Conservation (phyloP, 805 yeast genomes). For the Candida arabinofermentans region DNA sequence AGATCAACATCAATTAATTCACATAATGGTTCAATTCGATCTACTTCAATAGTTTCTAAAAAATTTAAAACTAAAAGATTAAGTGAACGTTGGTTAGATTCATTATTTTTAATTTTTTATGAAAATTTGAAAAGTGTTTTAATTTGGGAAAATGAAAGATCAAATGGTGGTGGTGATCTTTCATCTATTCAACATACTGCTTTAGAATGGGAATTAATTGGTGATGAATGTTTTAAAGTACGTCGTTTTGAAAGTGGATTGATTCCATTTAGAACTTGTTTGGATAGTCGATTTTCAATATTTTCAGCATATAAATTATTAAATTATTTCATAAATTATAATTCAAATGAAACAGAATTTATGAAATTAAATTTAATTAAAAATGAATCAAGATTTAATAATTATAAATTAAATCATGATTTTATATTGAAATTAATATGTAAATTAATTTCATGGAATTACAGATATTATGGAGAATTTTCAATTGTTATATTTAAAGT, state of each 20-base stretch:
- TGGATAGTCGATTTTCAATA: constrained; percentile 57
- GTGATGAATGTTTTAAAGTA: constrained; percentile 47
- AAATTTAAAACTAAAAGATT: constrained; percentile 44
- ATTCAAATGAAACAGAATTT: constrained; percentile 20
- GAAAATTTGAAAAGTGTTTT: constrained; percentile 79
- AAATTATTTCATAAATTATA: constrained; percentile 35
- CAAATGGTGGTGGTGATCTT: constrained; percentile 16
- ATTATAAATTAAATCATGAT: constrained; percentile 28
- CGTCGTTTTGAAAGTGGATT: constrained; percentile 45
- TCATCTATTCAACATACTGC: constrained; percentile 52
- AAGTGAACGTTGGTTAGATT: constrained; percentile 73
- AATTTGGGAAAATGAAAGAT: constrained; percentile 39
- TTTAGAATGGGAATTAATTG: constrained; percentile 72
- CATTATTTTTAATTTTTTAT: constrained; percentile 59
- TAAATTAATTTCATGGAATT: constrained; percentile 55
- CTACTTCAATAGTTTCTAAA: constrained; percentile 20
- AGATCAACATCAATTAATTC: constrained; percentile 18
- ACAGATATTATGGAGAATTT: constrained; percentile 60
- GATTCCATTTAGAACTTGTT: constrained; percentile 51
- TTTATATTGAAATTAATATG: constrained; percentile 40
- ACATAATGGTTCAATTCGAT: constrained; percentile 14
- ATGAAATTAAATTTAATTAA: constrained; percentile 20
- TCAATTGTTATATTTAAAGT: constrained; percentile 40
- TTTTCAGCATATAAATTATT: constrained; percentile 52
- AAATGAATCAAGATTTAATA: constrained; percentile 3